phyloP scores from a whole-genome alignment of 2,329 filamentous ascomycete species.

The Fusarium sp. region DNA sequence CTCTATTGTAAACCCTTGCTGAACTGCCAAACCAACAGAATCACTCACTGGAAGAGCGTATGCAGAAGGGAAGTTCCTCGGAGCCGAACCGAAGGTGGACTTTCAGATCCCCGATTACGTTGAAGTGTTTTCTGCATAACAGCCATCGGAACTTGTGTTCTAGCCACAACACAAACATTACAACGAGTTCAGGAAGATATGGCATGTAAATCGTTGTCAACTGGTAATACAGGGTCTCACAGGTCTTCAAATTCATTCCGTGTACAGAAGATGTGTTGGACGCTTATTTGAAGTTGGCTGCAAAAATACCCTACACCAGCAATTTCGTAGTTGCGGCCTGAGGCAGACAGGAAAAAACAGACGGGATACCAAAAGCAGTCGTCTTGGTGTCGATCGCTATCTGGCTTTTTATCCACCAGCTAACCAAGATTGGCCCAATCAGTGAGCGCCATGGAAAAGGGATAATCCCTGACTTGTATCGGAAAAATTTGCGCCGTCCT shows the following conservation, averaged over 20 bases:
- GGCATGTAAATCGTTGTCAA: not conserved
- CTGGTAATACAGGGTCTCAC: not conserved
- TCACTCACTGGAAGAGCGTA: too few relatives aligned
- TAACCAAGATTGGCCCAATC: too few relatives aligned
- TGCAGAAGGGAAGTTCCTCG: too few relatives aligned
- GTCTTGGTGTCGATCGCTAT: not conserved
- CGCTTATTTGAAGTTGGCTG: not conserved
- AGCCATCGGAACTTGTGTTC: too few relatives aligned
- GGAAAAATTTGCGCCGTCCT: not conserved
- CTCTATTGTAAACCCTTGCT: accelerated
- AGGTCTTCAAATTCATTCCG: not conserved
- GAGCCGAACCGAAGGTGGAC: not conserved
- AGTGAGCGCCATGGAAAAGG: not conserved
- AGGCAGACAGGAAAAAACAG: not conserved
- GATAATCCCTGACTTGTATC: not conserved
- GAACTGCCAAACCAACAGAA: too few relatives aligned
- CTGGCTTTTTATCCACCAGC: not conserved
- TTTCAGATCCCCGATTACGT: too few relatives aligned
- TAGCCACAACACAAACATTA: not conserved
- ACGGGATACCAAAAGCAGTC: not conserved
- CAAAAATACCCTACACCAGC: not conserved
- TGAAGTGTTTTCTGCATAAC: not conserved
- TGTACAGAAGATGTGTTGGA: not conserved
- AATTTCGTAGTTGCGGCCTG: not conserved
- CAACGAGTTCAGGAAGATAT: not conserved